phyloP scores from a whole-genome alignment of 177 flowering plant genomes.

The Vitis hybrid region DNA sequence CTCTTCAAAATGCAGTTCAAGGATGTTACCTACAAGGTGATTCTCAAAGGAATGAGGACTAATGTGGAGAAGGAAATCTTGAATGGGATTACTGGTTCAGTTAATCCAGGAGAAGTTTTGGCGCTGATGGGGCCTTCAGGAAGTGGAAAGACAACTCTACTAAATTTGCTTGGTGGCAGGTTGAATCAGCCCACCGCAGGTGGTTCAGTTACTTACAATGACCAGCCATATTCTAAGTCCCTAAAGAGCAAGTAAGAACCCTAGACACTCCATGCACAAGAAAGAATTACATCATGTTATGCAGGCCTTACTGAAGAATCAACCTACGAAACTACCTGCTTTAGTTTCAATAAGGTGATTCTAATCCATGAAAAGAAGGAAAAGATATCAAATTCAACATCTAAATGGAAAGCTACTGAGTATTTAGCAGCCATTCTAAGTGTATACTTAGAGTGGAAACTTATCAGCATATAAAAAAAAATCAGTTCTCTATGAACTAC shows the following conservation, averaged over 20 bases:
- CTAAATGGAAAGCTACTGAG: too few species aligned
- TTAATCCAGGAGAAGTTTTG: slow-evolving; percentile 80
- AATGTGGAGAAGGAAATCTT: slow-evolving; percentile 68
- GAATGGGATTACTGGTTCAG: slow-evolving; percentile 78
- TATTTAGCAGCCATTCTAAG: too few species aligned
- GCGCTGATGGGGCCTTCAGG: slow-evolving; percentile 99
- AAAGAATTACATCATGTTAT: background rate
- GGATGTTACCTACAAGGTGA: slow-evolving; percentile 76
- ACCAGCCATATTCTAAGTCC: slow-evolving; percentile 73
- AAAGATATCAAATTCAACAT: too few species aligned
- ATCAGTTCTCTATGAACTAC: too few species aligned
- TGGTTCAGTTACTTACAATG: slow-evolving; percentile 84
- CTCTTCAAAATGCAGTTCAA: slow-evolving; percentile 62
- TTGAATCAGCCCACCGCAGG: slow-evolving; percentile 31
- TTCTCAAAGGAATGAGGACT: slow-evolving; percentile 52
- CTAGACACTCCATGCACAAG: background rate
- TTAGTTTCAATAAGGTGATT: too few species aligned
- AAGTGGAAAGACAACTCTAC: slow-evolving; percentile 87
- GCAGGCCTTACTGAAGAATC: background rate
- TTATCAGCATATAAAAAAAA: too few species aligned
- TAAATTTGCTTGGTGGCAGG: slow-evolving; percentile 83
- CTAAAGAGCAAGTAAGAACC: slow-evolving; percentile 73
- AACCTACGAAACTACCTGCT: background rate
- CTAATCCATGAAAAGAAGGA: too few species aligned
- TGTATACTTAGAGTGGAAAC: too few species aligned